Conservation (phyloP, 2,329 filamentous ascomycete species). For the Botrytis pseudocinerea region DNA sequence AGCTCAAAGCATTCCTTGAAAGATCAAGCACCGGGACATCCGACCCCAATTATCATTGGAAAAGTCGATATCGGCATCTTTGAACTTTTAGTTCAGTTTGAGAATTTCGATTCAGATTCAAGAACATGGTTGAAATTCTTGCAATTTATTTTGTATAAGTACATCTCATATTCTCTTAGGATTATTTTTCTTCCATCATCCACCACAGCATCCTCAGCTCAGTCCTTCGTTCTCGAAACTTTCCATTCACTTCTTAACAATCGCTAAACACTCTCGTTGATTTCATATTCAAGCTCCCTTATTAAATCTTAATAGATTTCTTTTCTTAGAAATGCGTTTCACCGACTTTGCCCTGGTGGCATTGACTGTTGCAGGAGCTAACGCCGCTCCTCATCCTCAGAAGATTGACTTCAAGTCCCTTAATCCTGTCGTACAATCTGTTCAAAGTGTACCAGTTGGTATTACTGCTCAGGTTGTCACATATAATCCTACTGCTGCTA, state of each 20-base stretch:
- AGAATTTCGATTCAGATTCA: neutral
- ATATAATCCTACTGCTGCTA: slow-evolving; percentile 2
- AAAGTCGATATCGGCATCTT: neutral
- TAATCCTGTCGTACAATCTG: neutral
- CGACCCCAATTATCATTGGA: neutral
- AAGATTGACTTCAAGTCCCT: slow-evolving; percentile 4
- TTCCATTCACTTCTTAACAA: neutral
- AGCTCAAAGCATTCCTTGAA: neutral
- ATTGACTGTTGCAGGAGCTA: slow-evolving; percentile 5
- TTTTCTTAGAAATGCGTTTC: slow-evolving; percentile 6
- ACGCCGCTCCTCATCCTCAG: slow-evolving; percentile 6
- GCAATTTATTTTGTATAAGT: neutral
- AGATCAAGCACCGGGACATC: neutral
- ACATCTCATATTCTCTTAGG: neutral
- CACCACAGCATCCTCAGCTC: neutral
- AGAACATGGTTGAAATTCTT: neutral
- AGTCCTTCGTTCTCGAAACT: neutral
- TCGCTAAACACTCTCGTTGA: neutral
- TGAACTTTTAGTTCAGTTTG: neutral
- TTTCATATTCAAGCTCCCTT: neutral
- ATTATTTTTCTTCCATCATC: neutral
- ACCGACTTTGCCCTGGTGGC: neutral
- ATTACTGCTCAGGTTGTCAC: neutral
- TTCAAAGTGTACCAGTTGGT: neutral
- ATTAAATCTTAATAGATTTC: neutral